These are phyloP conservation scores for Suillus subluteus DNA, from an alignment of 768 basidiomycete genomes.

Conservation along the genomic window DNA sequence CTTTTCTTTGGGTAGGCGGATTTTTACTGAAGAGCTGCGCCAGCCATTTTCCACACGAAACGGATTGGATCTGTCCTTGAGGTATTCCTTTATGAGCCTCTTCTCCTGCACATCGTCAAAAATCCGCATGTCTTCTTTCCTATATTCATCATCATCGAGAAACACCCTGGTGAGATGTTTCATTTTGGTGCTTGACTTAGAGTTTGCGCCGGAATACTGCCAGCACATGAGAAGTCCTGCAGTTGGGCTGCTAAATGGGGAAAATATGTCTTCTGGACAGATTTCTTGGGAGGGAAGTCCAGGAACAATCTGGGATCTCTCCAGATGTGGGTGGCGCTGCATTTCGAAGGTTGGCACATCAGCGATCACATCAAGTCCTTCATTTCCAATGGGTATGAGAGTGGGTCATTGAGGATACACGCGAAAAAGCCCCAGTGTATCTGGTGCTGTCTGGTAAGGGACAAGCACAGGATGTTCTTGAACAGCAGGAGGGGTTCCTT, in stretches of 20 bases:
- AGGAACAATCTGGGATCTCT: neutral
- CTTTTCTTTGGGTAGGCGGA: constrained; percentile 12
- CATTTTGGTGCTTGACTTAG: constrained; percentile 31
- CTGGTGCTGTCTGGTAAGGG: neutral
- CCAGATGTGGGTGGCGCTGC: neutral
- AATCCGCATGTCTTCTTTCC: constrained; percentile 16
- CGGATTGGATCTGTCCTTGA: constrained; percentile 1
- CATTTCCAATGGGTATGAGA: neutral
- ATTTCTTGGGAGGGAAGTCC: neutral
- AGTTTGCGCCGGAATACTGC: constrained; percentile 30
- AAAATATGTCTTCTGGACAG: neutral
- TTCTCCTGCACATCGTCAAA: constrained; percentile 16
- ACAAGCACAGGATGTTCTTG: no score
- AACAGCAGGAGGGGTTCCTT: no score
- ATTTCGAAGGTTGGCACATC: constrained; percentile 9
- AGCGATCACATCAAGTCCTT: neutral
- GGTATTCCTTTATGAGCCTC: neutral
- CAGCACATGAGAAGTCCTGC: constrained; percentile 34
- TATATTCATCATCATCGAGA: constrained; percentile 27
- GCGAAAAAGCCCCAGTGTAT: constrained; percentile 4
- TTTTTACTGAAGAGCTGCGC: constrained; percentile 7
- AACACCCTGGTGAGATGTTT: constrained; percentile 30
- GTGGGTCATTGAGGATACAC: constrained; percentile 6
- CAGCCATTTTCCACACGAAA: constrained; percentile 12
- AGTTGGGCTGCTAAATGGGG: constrained; percentile 25